Percentiles rank a stretch among this genome's conserved stretches.
Evolutionary conservation across 352 stramenopile genomes (phyloP).

Genomic region (Discostella stelligera): DNA sequence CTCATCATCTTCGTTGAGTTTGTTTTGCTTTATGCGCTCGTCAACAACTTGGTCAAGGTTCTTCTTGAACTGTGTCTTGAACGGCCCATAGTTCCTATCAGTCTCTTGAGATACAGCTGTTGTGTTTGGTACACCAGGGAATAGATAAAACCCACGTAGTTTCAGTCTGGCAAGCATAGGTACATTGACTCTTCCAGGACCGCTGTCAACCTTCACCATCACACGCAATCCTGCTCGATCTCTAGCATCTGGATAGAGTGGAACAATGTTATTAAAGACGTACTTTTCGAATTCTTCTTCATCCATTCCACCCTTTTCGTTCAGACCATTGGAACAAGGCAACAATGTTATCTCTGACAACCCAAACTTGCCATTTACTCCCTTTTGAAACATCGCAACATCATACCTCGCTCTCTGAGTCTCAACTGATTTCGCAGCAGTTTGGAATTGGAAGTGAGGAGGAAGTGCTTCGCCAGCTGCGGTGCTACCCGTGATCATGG

Average conservation of each 20-base stretch:
- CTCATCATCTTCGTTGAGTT: neutral
- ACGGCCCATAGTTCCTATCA: conserved; percentile 19
- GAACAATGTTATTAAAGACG: conserved; percentile 11
- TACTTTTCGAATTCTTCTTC: conserved; percentile 26
- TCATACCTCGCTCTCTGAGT: neutral
- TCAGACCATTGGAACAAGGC: conserved; percentile 10
- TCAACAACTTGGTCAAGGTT: conserved; percentile 3
- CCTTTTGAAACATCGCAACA: neutral
- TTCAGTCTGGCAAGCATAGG: conserved; percentile 1
- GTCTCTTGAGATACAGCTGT: conserved; percentile 30
- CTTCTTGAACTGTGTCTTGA: conserved; percentile 17
- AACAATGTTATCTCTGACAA: neutral
- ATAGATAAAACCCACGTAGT: conserved; percentile 13
- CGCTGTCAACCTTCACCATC: conserved; percentile 23
- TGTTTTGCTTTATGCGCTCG: neutral
- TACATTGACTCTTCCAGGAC: neutral
- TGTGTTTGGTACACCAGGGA: conserved; percentile 25
- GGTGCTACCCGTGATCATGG: conserved; percentile 21
- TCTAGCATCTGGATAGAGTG: conserved; percentile 20
- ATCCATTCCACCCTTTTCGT: conserved; percentile 36
- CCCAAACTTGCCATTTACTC: conserved; percentile 24
- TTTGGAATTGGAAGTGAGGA: conserved; percentile 25
- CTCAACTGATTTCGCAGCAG: conserved; percentile 15
- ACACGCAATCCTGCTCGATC: conserved; percentile 18
- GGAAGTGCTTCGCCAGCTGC: conserved; percentile 18